Evolutionary conservation across 2,329 filamentous ascomycete genomes (phyloP).

Genomic region (Clonostachys sp.): DNA sequence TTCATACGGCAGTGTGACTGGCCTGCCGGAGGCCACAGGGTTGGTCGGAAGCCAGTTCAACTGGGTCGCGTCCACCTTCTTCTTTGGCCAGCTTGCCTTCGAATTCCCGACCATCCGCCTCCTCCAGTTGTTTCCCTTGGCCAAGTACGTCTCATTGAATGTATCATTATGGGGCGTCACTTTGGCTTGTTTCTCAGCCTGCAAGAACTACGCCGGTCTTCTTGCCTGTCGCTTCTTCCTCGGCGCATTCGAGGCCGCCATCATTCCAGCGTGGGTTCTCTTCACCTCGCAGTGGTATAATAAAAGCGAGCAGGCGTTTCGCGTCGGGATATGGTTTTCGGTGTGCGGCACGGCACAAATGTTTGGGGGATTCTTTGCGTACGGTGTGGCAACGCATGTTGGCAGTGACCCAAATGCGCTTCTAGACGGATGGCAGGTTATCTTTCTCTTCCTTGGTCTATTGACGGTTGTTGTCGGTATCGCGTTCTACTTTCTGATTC

Average conservation of each 20-base stretch:
- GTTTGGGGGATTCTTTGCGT: slow-evolving; percentile 53
- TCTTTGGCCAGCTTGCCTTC: slow-evolving; percentile 17
- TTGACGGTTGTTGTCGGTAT: slow-evolving; percentile 55
- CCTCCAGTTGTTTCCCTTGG: slow-evolving; percentile 14
- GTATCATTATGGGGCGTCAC: slow-evolving; percentile 17
- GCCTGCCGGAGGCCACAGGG: slow-evolving; percentile 36
- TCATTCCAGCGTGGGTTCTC: slow-evolving; percentile 15
- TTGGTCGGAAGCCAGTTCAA: slow-evolving; percentile 37
- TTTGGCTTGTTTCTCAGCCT: slow-evolving; percentile 11
- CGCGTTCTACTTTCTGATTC: slow-evolving; percentile 47
- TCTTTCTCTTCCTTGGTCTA: background rate
- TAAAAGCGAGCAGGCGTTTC: slow-evolving; percentile 7
- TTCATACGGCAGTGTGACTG: slow-evolving; percentile 41
- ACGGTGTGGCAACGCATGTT: slow-evolving; percentile 53
- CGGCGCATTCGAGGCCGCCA: slow-evolving; percentile 30
- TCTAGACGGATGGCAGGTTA: background rate
- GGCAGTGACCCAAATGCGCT: slow-evolving; percentile 38
- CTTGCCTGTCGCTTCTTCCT: slow-evolving; percentile 33
- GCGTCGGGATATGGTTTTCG: slow-evolving; percentile 1
- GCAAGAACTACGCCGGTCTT: slow-evolving; percentile 33
- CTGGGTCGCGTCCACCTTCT: slow-evolving; percentile 21
- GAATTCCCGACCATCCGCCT: slow-evolving; percentile 14
- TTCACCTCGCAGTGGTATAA: slow-evolving; percentile 17
- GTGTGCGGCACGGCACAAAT: slow-evolving; percentile 32
- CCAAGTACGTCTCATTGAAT: slow-evolving; percentile 15